Conservation (phyloP, 768 basidiomycete genomes). For the Boletus tylopilopsis region DNA sequence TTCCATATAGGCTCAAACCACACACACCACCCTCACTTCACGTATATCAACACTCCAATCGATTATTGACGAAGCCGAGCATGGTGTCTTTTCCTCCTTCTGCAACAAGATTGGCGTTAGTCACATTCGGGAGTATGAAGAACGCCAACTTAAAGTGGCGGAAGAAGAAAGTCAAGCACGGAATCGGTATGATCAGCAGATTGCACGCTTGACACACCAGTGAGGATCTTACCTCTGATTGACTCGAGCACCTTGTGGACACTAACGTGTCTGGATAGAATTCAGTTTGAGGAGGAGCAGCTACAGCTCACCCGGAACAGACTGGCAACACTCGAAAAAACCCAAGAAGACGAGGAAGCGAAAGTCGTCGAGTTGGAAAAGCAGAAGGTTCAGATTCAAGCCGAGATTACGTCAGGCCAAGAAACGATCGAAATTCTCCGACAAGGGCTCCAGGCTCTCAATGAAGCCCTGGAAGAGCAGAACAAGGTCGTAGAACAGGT, state of each 20-base stretch:
- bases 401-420: slow-evolving; percentile 59
- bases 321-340: slow-evolving; percentile 48
- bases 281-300: slow-evolving; percentile 79
- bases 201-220: slow-evolving; percentile 84
- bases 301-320: slow-evolving; percentile 63
- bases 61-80: slow-evolving; percentile 74
- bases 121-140: slow-evolving; percentile 91
- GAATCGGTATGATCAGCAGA: slow-evolving; percentile 80
- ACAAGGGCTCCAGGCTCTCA: slow-evolving; percentile 56
- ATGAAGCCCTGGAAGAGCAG: slow-evolving; percentile 68
- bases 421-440: slow-evolving; percentile 52
- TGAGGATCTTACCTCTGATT: slow-evolving; percentile 33
- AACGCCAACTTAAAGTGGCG: slow-evolving; percentile 82
- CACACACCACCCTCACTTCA: slow-evolving; percentile 48
- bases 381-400: slow-evolving; percentile 51
- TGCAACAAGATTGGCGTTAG: slow-evolving; percentile 74
- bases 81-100: slow-evolving; percentile 71
- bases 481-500: slow-evolving; percentile 70
- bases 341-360: slow-evolving; percentile 48
- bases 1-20: slow-evolving; percentile 47
- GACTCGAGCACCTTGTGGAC: slow-evolving; percentile 1
- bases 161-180: slow-evolving; percentile 86
- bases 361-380: slow-evolving; percentile 52
- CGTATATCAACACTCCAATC: slow-evolving; percentile 52
- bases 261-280: slow-evolving; percentile 47